Percentiles rank a stretch among this genome's conserved stretches.
Evolutionary conservation across 1,139 yeast species (phyloP).

Genomic region (Diutina mesorugosa): DNA sequence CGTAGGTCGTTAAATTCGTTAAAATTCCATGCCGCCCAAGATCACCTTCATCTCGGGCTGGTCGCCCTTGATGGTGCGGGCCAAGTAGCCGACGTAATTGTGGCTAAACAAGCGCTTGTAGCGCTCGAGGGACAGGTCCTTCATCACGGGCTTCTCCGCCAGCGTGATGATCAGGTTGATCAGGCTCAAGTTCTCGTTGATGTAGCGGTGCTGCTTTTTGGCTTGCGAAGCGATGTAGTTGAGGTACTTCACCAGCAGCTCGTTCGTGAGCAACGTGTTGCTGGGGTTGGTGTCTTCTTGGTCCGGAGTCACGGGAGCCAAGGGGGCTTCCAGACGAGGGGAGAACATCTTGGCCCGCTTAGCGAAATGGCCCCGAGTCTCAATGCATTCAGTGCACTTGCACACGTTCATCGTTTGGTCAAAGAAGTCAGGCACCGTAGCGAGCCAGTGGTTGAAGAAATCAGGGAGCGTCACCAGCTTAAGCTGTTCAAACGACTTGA

Average conservation of each 20-base stretch:
- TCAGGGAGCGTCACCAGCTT: conserved; percentile 13
- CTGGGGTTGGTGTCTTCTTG: conserved; percentile 1
- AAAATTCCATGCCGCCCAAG: conserved; percentile 2
- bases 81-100: neutral
- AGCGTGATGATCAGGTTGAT: conserved; percentile 12
- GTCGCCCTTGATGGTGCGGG: neutral
- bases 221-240: conserved; percentile 11
- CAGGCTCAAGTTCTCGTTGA: conserved; percentile 12
- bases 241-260: conserved; percentile 10
- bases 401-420: conserved; percentile 7
- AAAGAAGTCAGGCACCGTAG: conserved; percentile 7
- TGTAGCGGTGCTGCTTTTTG: conserved; percentile 11
- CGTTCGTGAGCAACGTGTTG: conserved; percentile 5
- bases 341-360: conserved; percentile 9
- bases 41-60: neutral
- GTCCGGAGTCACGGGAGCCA: conserved; percentile 9
- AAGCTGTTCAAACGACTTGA: conserved; percentile 7
- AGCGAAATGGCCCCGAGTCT: conserved; percentile 9
- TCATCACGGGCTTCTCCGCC: conserved; percentile 9
- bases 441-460: conserved; percentile 15
- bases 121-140: conserved; percentile 1
- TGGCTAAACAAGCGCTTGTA: conserved; percentile 3
- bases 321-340: conserved; percentile 10
- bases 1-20: neutral
- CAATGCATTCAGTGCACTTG: conserved; percentile 10